These are phyloP conservation scores for Ogataea pignaliae DNA, from an alignment of 805 yeast species.

Conservation along the genomic window DNA sequence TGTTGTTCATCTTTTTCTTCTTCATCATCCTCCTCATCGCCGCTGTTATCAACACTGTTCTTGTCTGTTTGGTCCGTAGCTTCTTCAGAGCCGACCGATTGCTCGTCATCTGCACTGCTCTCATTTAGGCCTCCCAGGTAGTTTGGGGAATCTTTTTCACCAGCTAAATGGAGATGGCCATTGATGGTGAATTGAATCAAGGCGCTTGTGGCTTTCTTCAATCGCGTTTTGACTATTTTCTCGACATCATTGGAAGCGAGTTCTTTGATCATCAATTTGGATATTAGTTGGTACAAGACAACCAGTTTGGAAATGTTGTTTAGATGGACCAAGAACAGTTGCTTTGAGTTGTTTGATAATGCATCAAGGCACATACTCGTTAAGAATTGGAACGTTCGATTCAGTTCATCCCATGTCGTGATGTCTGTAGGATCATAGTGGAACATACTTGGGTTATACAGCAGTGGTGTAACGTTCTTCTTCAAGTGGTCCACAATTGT, in stretches of 20 bases:
- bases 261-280: constrained; percentile 51
- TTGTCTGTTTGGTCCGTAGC: background rate
- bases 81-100: constrained; percentile 3
- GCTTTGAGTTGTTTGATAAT: constrained; percentile 45
- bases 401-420: constrained; percentile 53
- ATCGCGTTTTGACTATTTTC: constrained; percentile 40
- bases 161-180: constrained; percentile 54
- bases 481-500: constrained; percentile 7
- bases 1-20: background rate
- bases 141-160: constrained; percentile 20
- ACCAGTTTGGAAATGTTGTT: constrained; percentile 50
- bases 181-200: constrained; percentile 62
- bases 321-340: constrained; percentile 49
- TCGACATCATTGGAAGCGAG: constrained; percentile 43
- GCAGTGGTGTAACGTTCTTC: constrained; percentile 13
- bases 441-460: constrained; percentile 38
- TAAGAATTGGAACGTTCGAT: constrained; percentile 42
- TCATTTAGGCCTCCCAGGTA: constrained; percentile 18
- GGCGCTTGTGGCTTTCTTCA: constrained; percentile 49
- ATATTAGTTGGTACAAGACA: constrained; percentile 48
- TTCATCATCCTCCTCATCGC: no score
- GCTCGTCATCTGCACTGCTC: constrained; percentile 14
- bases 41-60: no score
- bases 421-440: constrained; percentile 59
- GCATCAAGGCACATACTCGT: constrained; percentile 47